Base-by-base conservation (phyloP, 1,284 basidiomycete genomes). In the Trametes sp. region DNA sequence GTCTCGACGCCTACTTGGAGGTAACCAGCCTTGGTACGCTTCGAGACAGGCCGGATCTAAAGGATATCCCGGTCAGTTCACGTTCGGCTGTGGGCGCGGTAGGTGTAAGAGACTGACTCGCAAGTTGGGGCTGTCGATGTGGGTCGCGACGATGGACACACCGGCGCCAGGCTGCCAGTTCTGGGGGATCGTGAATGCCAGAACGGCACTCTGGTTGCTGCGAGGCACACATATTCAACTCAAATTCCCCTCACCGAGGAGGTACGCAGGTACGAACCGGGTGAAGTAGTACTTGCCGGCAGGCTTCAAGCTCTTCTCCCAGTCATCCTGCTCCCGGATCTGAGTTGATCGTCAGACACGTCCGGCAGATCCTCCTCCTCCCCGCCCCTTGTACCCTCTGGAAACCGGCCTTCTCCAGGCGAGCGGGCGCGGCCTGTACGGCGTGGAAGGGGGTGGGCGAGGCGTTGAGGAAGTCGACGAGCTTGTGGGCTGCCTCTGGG, bases 401-500 rank as follows among this genome's bases (percentile, higher is more conserved):
- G 63, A 87, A 87, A 28, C 85, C 84, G 45, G 80, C 79, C 72
- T 78, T 77, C 65, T 93, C 84, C 28, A 92, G 78, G 35, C 85
- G 79, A 1, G 77, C 63, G 21, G 83, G 79, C 11, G 93, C 89
- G 60, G 90, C 89, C 56, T 86, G 80, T 0, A 96, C 88, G 0
- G 96, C 97, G 74, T 99, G 97, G 77, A 96, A 98, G 0, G 98
- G 97, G 0, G 97, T 98, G 0, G 98, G 97, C 0, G 93, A 95
- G 2, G 90, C 89, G 64, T 98, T 92, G 33, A 93, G 83, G 66
- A 92, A 93, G 54, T 82, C 79, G 63, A 93, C 75, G 68, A 93
- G 85, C 57, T 81, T 84, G 44, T 81, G 80, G 1, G 89, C 92
- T 62, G 88, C 88, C 75, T 92, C 88, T 50, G 88, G 87, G 57